Conservation (phyloP, 2,329 filamentous ascomycete genomes). For the Teratosphaeria nubilosa region DNA sequence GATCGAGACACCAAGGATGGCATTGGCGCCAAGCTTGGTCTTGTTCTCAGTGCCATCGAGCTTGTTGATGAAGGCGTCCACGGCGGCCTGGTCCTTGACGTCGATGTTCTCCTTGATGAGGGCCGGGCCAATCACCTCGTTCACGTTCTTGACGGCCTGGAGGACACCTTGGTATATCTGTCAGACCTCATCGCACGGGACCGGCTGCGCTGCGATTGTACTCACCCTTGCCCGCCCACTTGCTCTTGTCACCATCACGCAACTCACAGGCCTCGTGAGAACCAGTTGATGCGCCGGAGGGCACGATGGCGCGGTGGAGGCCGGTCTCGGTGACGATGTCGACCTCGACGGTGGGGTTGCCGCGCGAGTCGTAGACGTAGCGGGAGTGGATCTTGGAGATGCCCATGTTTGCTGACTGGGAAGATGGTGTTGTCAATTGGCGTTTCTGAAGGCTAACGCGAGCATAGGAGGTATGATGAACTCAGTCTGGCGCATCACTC, state of each 20-base stretch:
- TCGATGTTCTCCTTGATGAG: slow-evolving; percentile 45
- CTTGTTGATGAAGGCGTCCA: slow-evolving; percentile 44
- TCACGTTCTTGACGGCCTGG: slow-evolving; percentile 47
- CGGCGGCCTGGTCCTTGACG: slow-evolving; percentile 44
- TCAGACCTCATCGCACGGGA: not conserved
- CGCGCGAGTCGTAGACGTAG: slow-evolving; percentile 93
- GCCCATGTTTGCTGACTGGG: slow-evolving; percentile 55
- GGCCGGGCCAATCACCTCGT: slow-evolving; percentile 44
- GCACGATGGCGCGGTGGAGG: slow-evolving; percentile 89
- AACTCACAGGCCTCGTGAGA: slow-evolving; percentile 45
- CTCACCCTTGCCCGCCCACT: slow-evolving; percentile 44
- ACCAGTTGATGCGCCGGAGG: slow-evolving; percentile 86
- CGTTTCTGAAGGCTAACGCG: not conserved
- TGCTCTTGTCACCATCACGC: slow-evolving; percentile 43
- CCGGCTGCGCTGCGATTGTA: not conserved
- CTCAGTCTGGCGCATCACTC: not conserved
- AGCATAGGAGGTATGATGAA: not conserved
- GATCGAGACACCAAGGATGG: slow-evolving; percentile 51
- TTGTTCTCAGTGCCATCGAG: slow-evolving; percentile 51
- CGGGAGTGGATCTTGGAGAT: slow-evolving; percentile 50
- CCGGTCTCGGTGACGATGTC: slow-evolving; percentile 94
- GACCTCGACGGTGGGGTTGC: slow-evolving; percentile 97
- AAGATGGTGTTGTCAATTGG: not conserved
- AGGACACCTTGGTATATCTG: slow-evolving; percentile 31
- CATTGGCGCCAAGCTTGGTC: slow-evolving; percentile 49